Percentiles rank a stretch among this genome's conserved stretches.
These are phyloP conservation scores for Fonsecaea nubica DNA, from an alignment of 2,329 filamentous ascomycete genomes.

Conservation along the genomic window DNA sequence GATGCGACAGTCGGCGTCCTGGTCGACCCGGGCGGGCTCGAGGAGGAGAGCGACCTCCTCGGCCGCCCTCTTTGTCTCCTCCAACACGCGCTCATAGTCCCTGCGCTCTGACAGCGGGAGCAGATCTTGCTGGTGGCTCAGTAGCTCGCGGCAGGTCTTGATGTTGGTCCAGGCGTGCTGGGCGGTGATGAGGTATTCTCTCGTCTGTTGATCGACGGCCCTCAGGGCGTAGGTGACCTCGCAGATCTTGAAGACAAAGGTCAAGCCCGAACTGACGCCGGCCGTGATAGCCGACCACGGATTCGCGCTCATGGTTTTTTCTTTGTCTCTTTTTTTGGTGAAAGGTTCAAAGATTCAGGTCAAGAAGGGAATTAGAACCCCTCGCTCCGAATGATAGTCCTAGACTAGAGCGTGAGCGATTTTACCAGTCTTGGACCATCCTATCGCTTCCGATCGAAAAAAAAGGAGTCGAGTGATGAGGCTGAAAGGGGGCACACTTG, in stretches of 20 bases:
- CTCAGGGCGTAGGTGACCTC: slow-evolving; percentile 13
- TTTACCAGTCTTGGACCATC: background rate
- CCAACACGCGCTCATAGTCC: slow-evolving; percentile 14
- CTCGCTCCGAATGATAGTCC: too few species aligned
- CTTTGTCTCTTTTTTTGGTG: too few species aligned
- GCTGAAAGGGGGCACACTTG: background rate
- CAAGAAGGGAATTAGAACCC: too few species aligned
- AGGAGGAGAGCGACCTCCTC: slow-evolving; percentile 19
- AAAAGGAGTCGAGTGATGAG: background rate
- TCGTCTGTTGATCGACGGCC: slow-evolving; percentile 12
- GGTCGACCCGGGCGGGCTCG: slow-evolving; percentile 15
- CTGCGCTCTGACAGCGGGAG: slow-evolving; percentile 11
- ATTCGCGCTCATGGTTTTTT: slow-evolving; percentile 6
- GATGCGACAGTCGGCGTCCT: slow-evolving; percentile 8
- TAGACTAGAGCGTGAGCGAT: background rate
- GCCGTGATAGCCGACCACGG: slow-evolving; percentile 9
- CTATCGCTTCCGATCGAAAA: background rate
- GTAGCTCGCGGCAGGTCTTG: slow-evolving; percentile 9
- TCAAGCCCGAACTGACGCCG: slow-evolving; percentile 14
- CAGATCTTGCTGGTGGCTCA: slow-evolving; percentile 2
- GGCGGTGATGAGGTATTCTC: slow-evolving; percentile 13
- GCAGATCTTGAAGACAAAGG: slow-evolving; percentile 18
- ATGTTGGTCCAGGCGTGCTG: slow-evolving; percentile 19
- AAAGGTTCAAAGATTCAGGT: too few species aligned
- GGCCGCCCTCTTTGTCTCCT: slow-evolving; percentile 18